Base-by-base conservation (phyloP, 345 rosid genomes). In the Eucalyptus erythrocorys region DNA sequence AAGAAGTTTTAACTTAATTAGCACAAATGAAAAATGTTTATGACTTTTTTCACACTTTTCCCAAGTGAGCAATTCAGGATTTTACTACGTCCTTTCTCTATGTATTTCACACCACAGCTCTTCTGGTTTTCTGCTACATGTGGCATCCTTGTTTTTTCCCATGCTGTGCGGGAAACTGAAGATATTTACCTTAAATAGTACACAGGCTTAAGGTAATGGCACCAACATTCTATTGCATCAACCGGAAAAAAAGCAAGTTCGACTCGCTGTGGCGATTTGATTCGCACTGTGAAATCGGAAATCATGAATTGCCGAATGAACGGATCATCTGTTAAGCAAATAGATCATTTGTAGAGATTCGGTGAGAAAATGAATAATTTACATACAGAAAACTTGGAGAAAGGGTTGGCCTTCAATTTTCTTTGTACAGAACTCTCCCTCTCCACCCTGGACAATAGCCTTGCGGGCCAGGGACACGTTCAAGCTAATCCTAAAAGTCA, bases 291-390 rank as follows among this genome's bases (percentile, higher is more conserved):
- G 32, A 27, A 59, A 59, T 59, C 32, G 32, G 8, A 59, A 59
- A 59, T 59, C 68, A 59, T 6, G 68, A 59, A 59, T 59, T 59
- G 66, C 68, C 32, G 16, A 1, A 27, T 1, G 68, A 2, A 59
- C 68, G 32, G 32, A 27, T 59, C 68, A 59, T 27, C 32, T 59
- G 68, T 59, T 12, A 11, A 3, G 68, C 68, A 27, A 27, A 1
- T 59, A 27, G 68, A 59, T 59, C 3, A 0, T 27, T 59, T 59
- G 68, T 0, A 66, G 40, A 16, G 32, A n/a, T 66, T 66, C 2
- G 79, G 40, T 66, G 79, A 66, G 40, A 66, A 66, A 66, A 66
- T 66, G 80, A 68, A 32, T 68, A 17, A 68, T 68, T 68, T 68
- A 68, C 80, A 68, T 68, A 0, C 42, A 17, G 80, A 34, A 32